Evolutionary conservation across 768 basidiomycete species (phyloP), one percentile per base, ranked within the genome.

Genomic region (Saitozyma sp.): DNA sequence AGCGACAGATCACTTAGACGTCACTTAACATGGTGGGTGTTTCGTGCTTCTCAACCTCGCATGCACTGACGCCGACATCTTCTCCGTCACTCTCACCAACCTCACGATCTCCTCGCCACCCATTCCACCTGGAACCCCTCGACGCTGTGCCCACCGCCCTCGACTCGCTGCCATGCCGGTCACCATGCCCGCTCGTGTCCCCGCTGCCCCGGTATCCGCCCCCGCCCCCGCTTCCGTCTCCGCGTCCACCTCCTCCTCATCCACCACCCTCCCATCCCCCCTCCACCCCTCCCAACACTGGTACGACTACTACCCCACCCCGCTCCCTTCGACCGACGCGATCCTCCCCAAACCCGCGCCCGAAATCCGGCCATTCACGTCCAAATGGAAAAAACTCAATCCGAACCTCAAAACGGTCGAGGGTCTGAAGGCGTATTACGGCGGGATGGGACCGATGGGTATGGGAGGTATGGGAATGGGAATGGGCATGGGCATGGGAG

Each of bases 301-400:
- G 64, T 54, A 55, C 8, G 68, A 69, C 56, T 69, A 65, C 56
- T 67, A 73, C 43, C 50, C 62, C 6, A 38, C 59, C 9, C 56
- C 64, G 9, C 59, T 55, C 7, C 58, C 54, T 17, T 46, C 54
- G 14, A 38, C 56, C 20, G 51, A 49, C 5, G 19, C 48, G 1
- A 46, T 59, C 41, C 43, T 64, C 14, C 69, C 71, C 17, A 70
- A 70, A 70, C 66, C 68, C 8, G 57, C 59, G 2, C 20, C 51
- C n/a, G 59, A 56, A 14, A 39, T 62, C 43, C 59, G 58, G 45
- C 50, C 49, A 8, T 73, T 63, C 56, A 62, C 68, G 14, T 66
- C 71, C 19, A 70, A 73, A 73, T 70, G 71, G 71, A 68, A 73
- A 73, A 45, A 10, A 40, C 66, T 55, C 43, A 66, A 74, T 54